A percentile compares a stretch with the other conserved stretches of the same genome.
Evolutionary conservation across 768 basidiomycete genomes (phyloP).

Genomic region (Tulasnella sp.): DNA sequence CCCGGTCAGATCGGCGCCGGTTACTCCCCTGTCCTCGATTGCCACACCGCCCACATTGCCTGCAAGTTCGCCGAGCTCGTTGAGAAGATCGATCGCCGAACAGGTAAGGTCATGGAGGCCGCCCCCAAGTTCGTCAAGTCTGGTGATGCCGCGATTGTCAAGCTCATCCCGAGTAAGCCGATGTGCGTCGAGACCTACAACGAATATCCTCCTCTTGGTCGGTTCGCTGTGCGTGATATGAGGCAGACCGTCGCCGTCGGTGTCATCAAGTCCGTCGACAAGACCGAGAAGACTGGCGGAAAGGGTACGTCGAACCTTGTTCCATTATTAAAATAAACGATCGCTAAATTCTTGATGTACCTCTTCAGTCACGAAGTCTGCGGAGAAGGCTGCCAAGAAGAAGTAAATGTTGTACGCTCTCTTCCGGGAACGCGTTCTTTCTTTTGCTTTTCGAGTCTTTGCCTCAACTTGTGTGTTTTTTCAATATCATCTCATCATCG

Average conservation of each 20-base stretch:
- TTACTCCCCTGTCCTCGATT: constrained; percentile 98
- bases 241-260: constrained; percentile 98
- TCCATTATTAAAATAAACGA: neutral
- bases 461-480: neutral
- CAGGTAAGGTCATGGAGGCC: constrained; percentile 84
- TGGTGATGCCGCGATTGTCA: constrained; percentile 98
- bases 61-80: constrained; percentile 98
- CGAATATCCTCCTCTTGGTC: constrained; percentile 98
- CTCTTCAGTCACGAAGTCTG: constrained; percentile 74
- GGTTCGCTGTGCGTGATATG: constrained; percentile 99
- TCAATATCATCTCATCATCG: constrained; percentile 3
- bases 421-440: constrained; percentile 8
- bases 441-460: neutral
- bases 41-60: constrained; percentile 99
- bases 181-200: constrained; percentile 92
- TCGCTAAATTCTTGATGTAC: neutral
- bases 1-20: constrained; percentile 99
- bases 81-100: constrained; percentile 99
- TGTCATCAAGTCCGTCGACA: constrained; percentile 96
- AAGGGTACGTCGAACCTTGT: constrained; percentile 47
- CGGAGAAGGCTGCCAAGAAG: constrained; percentile 67
- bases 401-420: constrained; percentile 19
- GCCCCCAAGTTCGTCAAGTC: constrained; percentile 97
- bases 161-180: constrained; percentile 92
- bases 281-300: constrained; percentile 79